Evolutionary conservation across 1,139 yeast species (phyloP).

Genomic region (Citeromyces hawaiiensis): DNA sequence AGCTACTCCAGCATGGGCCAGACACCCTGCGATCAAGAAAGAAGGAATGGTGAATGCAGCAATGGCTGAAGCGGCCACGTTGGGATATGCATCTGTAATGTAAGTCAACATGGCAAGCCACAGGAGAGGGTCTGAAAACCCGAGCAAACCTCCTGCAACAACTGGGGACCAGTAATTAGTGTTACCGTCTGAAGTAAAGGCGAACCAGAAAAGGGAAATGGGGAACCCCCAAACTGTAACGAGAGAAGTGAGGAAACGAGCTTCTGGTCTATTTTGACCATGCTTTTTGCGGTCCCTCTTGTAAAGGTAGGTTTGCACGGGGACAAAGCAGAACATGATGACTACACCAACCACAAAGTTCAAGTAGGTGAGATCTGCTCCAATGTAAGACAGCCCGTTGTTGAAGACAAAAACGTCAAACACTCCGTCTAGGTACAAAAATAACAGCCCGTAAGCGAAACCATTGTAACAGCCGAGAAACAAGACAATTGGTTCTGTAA

Average conservation of each 20-base stretch:
- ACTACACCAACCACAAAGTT: constrained; percentile 18
- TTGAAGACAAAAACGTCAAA: constrained; percentile 17
- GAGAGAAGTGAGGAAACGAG: constrained; percentile 16
- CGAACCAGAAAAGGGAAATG: constrained; percentile 17
- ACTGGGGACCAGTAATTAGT: constrained; percentile 19
- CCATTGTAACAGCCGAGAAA: constrained; percentile 18
- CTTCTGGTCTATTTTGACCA: constrained; percentile 33
- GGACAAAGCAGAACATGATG: constrained; percentile 13
- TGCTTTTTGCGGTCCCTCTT: constrained; percentile 19
- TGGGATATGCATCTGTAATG: constrained; percentile 33
- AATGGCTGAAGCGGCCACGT: constrained; percentile 33
- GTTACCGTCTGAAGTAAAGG: constrained; percentile 16
- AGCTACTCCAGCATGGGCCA: constrained; percentile 35
- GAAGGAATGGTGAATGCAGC: constrained; percentile 40
- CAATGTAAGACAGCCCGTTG: constrained; percentile 15
- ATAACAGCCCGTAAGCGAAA: constrained; percentile 20
- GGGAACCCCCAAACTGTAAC: constrained; percentile 20
- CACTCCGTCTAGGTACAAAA: constrained; percentile 19
- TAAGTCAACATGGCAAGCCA: constrained; percentile 37
- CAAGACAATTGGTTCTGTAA: constrained; percentile 18
- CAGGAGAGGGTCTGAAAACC: constrained; percentile 30
- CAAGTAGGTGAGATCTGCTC: constrained; percentile 17
- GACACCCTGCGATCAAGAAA: constrained; percentile 36
- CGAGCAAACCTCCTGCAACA: constrained; percentile 22
- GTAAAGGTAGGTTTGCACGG: constrained; percentile 19